phyloP scores from a whole-genome alignment of 768 basidiomycete species.

The Amyloporia xantha region DNA sequence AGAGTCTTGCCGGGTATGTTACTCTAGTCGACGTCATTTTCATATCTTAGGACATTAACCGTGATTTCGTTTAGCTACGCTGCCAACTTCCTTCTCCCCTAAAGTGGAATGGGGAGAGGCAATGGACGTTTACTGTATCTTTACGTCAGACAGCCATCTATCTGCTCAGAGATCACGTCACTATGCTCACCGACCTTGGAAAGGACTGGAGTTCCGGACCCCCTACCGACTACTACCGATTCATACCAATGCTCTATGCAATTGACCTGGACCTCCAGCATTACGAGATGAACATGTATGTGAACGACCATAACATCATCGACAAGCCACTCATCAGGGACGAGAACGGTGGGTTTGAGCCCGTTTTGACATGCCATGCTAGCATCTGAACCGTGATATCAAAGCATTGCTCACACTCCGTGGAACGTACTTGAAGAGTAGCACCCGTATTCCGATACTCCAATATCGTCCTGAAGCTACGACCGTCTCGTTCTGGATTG shows the following conservation, averaged over 20 bases:
- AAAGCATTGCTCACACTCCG: constrained; percentile 67
- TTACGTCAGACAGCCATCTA: constrained; percentile 69
- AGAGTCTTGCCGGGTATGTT: constrained; percentile 68
- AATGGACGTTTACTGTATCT: constrained; percentile 72
- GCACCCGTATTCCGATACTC: constrained; percentile 57
- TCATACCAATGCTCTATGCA: constrained; percentile 75
- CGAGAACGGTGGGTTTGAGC: constrained; percentile 64
- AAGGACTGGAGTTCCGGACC: constrained; percentile 89
- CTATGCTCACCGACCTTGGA: constrained; percentile 88
- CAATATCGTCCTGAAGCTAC: constrained; percentile 67
- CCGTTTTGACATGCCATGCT: background rate
- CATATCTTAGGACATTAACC: background rate
- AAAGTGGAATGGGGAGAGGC: constrained; percentile 72
- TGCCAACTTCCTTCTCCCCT: constrained; percentile 76
- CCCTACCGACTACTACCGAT: constrained; percentile 71
- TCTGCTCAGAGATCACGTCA: constrained; percentile 88
- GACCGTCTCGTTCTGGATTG: constrained; percentile 56
- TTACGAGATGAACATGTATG: constrained; percentile 72
- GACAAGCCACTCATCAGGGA: constrained; percentile 76
- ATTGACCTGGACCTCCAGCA: constrained; percentile 68
- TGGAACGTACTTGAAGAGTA: constrained; percentile 48
- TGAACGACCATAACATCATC: constrained; percentile 96
- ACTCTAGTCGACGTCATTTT: background rate
- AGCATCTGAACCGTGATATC: background rate
- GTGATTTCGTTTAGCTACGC: constrained; percentile 40